A percentile compares a stretch with the other conserved stretches of the same genome.
phyloP scores from a whole-genome alignment of 345 rosid species.

The Gossypium raimondii region DNA sequence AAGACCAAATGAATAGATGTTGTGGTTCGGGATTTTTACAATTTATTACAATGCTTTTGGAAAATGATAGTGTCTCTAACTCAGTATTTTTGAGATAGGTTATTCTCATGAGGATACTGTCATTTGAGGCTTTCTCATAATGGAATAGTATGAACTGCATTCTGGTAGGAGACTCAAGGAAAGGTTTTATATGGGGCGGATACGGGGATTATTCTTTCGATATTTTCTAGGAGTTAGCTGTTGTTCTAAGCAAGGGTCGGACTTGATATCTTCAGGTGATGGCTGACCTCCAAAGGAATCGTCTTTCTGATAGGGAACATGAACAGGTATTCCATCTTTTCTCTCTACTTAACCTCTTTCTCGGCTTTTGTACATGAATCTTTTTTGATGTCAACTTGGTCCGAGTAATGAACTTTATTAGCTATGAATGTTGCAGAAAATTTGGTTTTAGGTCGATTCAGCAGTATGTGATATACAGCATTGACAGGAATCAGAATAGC shows the following conservation, averaged over 20 bases:
- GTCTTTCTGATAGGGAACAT: constrained; percentile 34
- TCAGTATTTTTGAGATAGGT: not conserved
- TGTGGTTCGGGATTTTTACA: not conserved
- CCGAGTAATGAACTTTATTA: not conserved
- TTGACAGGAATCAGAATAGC: not conserved
- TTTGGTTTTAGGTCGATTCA: not conserved
- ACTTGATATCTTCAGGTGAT: constrained; percentile 29
- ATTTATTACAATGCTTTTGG: not conserved
- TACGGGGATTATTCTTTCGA: constrained; percentile 25
- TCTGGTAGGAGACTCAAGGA: constrained; percentile 12
- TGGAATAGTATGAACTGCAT: constrained; percentile 17
- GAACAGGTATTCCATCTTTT: constrained; percentile 36
- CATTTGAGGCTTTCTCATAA: not conserved
- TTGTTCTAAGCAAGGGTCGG: constrained; percentile 19
- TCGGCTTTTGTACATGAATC: not conserved
- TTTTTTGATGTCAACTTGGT: constrained; percentile 4
- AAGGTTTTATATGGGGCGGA: constrained; percentile 44
- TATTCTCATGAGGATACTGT: not conserved
- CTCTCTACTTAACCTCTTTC: too few species aligned
- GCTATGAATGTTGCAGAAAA: not conserved
- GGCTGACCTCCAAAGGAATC: constrained; percentile 37
- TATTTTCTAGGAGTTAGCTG: constrained; percentile 25
- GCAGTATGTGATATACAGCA: not conserved
- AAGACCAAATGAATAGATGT: not conserved
- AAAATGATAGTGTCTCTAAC: not conserved